Conservation (phyloP, 2,329 filamentous ascomycete genomes). For the Hypocreales sp. region DNA sequence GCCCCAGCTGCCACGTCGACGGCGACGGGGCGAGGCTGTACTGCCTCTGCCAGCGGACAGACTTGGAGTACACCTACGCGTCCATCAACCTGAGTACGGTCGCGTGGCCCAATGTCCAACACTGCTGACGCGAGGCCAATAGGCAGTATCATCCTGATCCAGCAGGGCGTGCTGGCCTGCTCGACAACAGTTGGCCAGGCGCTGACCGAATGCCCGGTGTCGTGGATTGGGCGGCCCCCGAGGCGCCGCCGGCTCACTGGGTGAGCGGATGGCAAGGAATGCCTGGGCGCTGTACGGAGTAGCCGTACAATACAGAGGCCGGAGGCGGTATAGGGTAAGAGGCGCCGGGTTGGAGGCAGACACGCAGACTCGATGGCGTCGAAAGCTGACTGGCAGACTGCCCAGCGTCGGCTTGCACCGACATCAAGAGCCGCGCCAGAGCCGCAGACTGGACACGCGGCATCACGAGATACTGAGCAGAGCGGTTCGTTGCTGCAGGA, state of each 20-base stretch:
- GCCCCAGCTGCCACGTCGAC: constrained; percentile 3
- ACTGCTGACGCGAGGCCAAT: background rate
- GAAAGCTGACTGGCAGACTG: no score
- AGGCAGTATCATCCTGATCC: background rate
- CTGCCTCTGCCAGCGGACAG: constrained; percentile 1
- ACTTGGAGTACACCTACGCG: background rate
- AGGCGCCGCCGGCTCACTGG: background rate
- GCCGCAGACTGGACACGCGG: no score
- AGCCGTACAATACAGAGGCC: no score
- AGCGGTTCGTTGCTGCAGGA: no score
- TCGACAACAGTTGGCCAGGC: constrained; percentile 1
- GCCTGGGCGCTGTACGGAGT: no score
- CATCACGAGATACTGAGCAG: no score
- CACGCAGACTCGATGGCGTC: no score
- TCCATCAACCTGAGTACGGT: constrained; percentile 1
- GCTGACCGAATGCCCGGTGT: constrained; percentile 2
- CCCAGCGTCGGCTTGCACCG: no score
- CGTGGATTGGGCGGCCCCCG: background rate
- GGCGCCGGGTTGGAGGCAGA: background rate
- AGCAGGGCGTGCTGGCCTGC: constrained; percentile 1
- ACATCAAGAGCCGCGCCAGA: no score
- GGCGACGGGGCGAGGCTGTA: background rate
- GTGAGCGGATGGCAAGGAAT: no score
- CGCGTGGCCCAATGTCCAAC: background rate
- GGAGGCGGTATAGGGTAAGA: no score